These are phyloP conservation scores for Zoysia pacifica DNA, from an alignment of 176 grass and related monocot species.

Conservation along the genomic window DNA sequence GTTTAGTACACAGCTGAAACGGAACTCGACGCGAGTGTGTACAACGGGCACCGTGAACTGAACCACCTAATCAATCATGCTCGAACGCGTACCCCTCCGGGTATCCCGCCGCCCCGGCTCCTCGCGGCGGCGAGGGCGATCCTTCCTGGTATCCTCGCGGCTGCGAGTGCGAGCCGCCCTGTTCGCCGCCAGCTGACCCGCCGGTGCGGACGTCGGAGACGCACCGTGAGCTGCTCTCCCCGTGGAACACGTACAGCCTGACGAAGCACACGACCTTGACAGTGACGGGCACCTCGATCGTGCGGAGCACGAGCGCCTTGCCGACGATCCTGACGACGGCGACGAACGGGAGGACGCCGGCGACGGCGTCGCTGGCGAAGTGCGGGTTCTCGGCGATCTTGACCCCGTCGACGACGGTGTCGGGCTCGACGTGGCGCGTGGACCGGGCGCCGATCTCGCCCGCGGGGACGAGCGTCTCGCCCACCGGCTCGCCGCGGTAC, in stretches of 20 bases:
- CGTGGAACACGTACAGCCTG: conserved; percentile 40
- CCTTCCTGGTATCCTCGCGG: too few species aligned
- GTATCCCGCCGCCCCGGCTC: too few species aligned
- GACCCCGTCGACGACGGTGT: conserved; percentile 41
- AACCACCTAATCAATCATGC: too few species aligned
- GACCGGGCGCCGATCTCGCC: conserved; percentile 40
- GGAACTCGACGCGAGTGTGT: too few species aligned
- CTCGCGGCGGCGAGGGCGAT: too few species aligned
- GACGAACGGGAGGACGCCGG: conserved; percentile 52
- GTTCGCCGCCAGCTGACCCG: not conserved
- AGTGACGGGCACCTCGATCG: conserved; percentile 46
- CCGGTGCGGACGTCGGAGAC: conserved; percentile 1
- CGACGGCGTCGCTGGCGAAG: conserved; percentile 46
- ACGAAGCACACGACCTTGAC: conserved; percentile 44
- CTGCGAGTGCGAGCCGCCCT: too few species aligned
- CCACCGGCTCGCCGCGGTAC: conserved; percentile 66
- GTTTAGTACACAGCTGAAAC: too few species aligned
- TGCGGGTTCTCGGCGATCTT: conserved; percentile 41
- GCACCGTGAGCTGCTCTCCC: conserved; percentile 46
- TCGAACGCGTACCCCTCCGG: too few species aligned
- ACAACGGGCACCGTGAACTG: too few species aligned
- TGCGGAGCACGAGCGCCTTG: conserved; percentile 47
- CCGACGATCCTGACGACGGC: conserved; percentile 27
- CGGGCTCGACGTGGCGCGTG: conserved; percentile 37
- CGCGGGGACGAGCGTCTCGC: conserved; percentile 41